These are phyloP conservation scores for Thelephora terrestris DNA, from an alignment of 1,284 basidiomycete species.

Conservation along the genomic window DNA sequence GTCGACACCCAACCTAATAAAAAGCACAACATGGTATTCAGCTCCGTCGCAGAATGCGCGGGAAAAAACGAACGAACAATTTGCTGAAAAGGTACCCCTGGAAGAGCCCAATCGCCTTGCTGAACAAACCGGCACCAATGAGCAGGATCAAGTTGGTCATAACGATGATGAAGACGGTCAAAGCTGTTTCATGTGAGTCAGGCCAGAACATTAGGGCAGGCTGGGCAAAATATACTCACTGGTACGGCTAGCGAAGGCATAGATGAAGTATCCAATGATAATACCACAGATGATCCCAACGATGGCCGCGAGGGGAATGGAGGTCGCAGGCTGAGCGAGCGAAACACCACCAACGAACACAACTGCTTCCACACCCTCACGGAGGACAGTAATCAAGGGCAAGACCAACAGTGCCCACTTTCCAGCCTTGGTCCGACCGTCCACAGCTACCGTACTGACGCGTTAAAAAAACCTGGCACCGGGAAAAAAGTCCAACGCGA, in stretches of 20 bases:
- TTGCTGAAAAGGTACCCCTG: conserved; percentile 58
- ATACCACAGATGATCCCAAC: conserved; percentile 73
- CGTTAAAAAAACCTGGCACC: neutral
- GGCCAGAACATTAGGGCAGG: neutral
- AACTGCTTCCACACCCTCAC: conserved; percentile 91
- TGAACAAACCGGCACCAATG: conserved; percentile 86
- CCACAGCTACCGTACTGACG: conserved; percentile 24
- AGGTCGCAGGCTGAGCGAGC: conserved; percentile 66
- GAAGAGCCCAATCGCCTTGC: conserved; percentile 61
- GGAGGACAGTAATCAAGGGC: conserved; percentile 82
- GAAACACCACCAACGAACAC: conserved; percentile 91
- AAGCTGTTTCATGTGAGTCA: conserved; percentile 29
- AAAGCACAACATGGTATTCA: neutral
- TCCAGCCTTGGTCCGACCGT: conserved; percentile 38
- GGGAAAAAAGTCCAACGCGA: conserved; percentile 10
- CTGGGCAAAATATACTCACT: conserved; percentile 33
- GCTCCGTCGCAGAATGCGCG: neutral
- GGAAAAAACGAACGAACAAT: conserved; percentile 24
- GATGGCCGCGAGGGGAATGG: conserved; percentile 85
- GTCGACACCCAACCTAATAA: conserved; percentile 54
- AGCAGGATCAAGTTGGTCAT: conserved; percentile 88
- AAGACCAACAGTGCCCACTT: conserved; percentile 85
- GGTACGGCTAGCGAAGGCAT: conserved; percentile 63
- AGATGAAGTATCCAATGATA: conserved; percentile 59
- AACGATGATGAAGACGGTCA: conserved; percentile 74